Conservation (phyloP, 768 basidiomycete genomes). For the Mycena chlorophos region DNA sequence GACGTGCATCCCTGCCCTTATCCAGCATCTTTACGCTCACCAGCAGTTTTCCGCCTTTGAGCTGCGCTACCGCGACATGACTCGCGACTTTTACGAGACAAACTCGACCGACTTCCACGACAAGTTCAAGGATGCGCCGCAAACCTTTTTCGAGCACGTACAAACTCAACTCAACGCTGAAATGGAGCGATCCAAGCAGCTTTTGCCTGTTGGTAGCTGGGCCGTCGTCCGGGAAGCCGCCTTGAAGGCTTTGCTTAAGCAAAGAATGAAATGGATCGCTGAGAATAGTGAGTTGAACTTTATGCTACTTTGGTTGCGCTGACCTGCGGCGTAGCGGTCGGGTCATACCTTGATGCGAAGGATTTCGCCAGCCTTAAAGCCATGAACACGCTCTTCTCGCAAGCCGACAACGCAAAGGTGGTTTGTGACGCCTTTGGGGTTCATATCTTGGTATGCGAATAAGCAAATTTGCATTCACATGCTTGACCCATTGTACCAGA, state of each 20-base stretch:
- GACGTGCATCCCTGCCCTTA: constrained; percentile 46
- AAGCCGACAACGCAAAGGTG: constrained; percentile 53
- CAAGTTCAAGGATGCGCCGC: constrained; percentile 43
- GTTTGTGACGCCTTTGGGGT: constrained; percentile 63
- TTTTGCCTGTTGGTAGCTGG: constrained; percentile 55
- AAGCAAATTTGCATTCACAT: not conserved
- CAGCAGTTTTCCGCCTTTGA: constrained; percentile 63
- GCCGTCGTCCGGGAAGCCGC: constrained; percentile 51
- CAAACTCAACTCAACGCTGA: constrained; percentile 56
- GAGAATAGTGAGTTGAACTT: constrained; percentile 30
- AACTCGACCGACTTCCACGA: constrained; percentile 47
- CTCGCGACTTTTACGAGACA: constrained; percentile 50
- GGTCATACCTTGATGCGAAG: constrained; percentile 49
- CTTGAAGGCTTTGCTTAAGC: constrained; percentile 51
- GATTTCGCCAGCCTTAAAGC: constrained; percentile 43
- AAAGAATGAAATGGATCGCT: constrained; percentile 41
- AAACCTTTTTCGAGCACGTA: constrained; percentile 54
- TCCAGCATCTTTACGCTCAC: constrained; percentile 57
- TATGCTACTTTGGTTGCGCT: not conserved
- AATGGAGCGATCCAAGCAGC: constrained; percentile 46
- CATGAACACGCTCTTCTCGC: constrained; percentile 64
- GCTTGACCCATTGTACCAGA: constrained; percentile 35
- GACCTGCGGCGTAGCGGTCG: constrained; percentile 45
- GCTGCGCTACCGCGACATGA: constrained; percentile 49
- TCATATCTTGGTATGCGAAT: constrained; percentile 59